Percentiles rank a stretch among this genome's conserved stretches.
phyloP scores from a whole-genome alignment of 1,284 basidiomycete genomes.

The Singerocomus inundabilis region DNA sequence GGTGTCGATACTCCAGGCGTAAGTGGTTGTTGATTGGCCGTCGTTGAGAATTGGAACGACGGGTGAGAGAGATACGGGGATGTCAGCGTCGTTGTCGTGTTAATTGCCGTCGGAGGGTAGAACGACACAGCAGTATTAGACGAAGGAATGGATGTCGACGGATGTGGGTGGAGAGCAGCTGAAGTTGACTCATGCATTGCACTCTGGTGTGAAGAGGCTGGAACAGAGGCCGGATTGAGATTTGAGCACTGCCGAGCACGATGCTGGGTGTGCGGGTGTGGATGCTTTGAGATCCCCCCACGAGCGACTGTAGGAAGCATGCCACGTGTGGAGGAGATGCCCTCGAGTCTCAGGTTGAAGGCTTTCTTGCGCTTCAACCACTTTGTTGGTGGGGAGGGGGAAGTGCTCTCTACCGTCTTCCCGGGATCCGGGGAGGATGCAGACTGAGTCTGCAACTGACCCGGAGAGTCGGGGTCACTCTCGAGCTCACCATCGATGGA shows the following conservation, averaged over 20 bases:
- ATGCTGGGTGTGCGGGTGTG: conserved; percentile 26
- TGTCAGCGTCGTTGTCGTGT: conserved; percentile 23
- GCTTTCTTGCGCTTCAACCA: conserved; percentile 46
- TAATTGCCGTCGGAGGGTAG: conserved; percentile 31
- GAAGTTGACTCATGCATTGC: conserved; percentile 14
- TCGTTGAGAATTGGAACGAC: conserved; percentile 26
- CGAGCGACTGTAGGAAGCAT: conserved; percentile 23
- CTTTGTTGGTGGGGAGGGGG: conserved; percentile 36
- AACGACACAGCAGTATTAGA: conserved; percentile 20
- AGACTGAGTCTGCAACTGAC: conserved; percentile 14
- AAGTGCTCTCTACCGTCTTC: conserved; percentile 22
- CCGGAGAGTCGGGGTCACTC: conserved; percentile 13
- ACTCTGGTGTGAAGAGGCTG: conserved; percentile 22
- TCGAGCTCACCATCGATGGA: conserved; percentile 22
- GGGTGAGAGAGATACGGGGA: conserved; percentile 32
- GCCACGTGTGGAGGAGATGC: conserved; percentile 36
- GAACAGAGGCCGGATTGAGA: conserved; percentile 29
- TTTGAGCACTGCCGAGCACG: conserved; percentile 34
- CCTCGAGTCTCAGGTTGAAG: conserved; percentile 47
- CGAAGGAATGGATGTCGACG: conserved; percentile 13
- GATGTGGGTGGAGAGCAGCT: conserved; percentile 22
- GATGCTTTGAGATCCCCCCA: conserved; percentile 30
- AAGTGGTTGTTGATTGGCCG: conserved; percentile 14
- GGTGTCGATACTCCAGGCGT: conserved; percentile 16
- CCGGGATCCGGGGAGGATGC: conserved; percentile 18